Conservation (phyloP, 805 yeast species). For the Metschnikowia rubicola region DNA sequence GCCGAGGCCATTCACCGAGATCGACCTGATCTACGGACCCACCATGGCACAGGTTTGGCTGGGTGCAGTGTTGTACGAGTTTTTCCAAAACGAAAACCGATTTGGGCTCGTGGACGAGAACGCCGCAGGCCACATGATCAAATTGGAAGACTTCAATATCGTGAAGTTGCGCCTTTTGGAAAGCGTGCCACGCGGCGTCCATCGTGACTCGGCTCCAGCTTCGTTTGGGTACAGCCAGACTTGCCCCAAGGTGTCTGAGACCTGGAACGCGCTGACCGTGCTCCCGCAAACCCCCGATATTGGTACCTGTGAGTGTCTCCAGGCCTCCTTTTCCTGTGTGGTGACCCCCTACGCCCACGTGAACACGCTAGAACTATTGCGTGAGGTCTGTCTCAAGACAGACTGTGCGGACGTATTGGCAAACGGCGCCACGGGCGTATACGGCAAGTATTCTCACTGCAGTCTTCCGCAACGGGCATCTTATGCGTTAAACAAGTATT, state of each 20-base stretch:
- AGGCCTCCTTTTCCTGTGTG: constrained; percentile 38
- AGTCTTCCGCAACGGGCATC: constrained; percentile 35
- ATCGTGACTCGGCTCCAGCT: neutral
- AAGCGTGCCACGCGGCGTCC: constrained; percentile 21
- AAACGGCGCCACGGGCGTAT: constrained; percentile 35
- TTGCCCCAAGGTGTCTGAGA: constrained; percentile 9
- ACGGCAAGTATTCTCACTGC: constrained; percentile 43
- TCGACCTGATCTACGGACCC: constrained; percentile 32
- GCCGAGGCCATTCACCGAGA: constrained; percentile 39
- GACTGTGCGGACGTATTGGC: constrained; percentile 39
- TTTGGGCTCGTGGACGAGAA: constrained; percentile 35
- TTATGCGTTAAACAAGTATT: constrained; percentile 39
- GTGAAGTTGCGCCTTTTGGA: constrained; percentile 23
- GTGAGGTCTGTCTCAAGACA: constrained; percentile 33
- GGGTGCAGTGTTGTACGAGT: constrained; percentile 38
- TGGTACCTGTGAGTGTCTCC: constrained; percentile 43
- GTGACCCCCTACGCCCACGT: constrained; percentile 24
- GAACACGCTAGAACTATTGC: constrained; percentile 21
- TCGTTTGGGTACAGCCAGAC: neutral
- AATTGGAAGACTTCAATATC: constrained; percentile 32
- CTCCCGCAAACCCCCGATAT: constrained; percentile 43
- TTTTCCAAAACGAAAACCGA: constrained; percentile 32
- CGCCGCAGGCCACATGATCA: constrained; percentile 23
- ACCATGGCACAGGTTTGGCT: constrained; percentile 37
- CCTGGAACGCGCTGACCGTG: constrained; percentile 12